Percentiles rank a stretch among this genome's conserved stretches.
Evolutionary conservation across 305 asterid species (phyloP).

Genomic region (Fraxinus ornus): DNA sequence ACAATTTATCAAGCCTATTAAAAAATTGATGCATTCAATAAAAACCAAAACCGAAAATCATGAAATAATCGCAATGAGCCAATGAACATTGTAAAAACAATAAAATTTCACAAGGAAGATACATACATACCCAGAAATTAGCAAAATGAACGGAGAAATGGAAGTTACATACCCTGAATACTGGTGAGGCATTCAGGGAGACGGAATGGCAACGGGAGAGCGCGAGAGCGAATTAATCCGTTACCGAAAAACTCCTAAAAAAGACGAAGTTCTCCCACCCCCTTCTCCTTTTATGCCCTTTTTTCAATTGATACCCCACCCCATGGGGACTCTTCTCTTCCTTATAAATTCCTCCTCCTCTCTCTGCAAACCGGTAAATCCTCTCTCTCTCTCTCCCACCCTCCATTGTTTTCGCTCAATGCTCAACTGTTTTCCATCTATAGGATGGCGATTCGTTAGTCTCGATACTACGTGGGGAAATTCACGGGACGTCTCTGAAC

Average conservation of each 20-base stretch:
- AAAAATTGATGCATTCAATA: neutral
- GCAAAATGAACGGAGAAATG: neutral
- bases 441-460: neutral
- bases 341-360: constrained; percentile 20
- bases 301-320: constrained; percentile 10
- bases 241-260: constrained; percentile 57
- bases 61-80: neutral
- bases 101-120: neutral
- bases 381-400: neutral
- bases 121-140: neutral
- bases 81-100: neutral
- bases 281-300: constrained; percentile 29
- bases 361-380: neutral
- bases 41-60: neutral
- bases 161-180: constrained; percentile 68
- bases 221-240: constrained; percentile 76
- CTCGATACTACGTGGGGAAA: neutral
- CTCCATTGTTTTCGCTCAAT: constrained; percentile 3
- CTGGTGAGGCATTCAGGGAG: constrained; percentile 99
- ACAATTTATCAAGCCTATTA: neutral
- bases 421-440: neutral
- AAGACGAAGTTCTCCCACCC: constrained; percentile 38
- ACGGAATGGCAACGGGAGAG: constrained; percentile 94
- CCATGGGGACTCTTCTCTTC: constrained; percentile 22
- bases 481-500: neutral